These are phyloP conservation scores for Paulownia fortunei DNA, from an alignment of 257 asterid species.

Conservation along the genomic window DNA sequence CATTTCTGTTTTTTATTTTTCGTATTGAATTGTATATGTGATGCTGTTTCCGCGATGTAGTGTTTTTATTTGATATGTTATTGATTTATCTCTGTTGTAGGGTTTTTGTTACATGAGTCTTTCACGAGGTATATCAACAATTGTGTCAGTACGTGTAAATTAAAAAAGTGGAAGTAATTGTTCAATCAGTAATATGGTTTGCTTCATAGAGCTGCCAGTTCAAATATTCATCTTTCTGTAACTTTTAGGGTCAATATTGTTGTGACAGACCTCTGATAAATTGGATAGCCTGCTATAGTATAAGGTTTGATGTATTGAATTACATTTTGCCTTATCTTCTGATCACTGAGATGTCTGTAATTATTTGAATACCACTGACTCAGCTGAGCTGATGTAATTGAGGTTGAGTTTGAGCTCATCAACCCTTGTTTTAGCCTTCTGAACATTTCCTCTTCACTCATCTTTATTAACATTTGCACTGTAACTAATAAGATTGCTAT, in stretches of 20 bases:
- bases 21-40: background rate
- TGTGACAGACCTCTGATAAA: background rate
- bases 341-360: background rate
- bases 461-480: background rate
- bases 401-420: background rate
- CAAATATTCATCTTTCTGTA: background rate
- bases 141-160: background rate
- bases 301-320: background rate
- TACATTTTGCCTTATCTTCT: background rate
- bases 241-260: background rate
- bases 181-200: background rate
- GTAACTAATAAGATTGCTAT: background rate
- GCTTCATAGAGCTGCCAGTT: background rate
- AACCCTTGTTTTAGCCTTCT: background rate
- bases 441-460: background rate
- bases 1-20: background rate
- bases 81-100: background rate
- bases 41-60: background rate
- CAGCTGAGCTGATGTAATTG: background rate
- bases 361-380: background rate
- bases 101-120: background rate
- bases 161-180: background rate
- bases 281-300: background rate
- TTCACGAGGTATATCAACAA: background rate
- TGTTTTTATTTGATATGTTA: background rate